Evolutionary conservation across 768 basidiomycete species (phyloP), one percentile per base, ranked within the genome.

Genomic region (Kwoniella dendrophila): DNA sequence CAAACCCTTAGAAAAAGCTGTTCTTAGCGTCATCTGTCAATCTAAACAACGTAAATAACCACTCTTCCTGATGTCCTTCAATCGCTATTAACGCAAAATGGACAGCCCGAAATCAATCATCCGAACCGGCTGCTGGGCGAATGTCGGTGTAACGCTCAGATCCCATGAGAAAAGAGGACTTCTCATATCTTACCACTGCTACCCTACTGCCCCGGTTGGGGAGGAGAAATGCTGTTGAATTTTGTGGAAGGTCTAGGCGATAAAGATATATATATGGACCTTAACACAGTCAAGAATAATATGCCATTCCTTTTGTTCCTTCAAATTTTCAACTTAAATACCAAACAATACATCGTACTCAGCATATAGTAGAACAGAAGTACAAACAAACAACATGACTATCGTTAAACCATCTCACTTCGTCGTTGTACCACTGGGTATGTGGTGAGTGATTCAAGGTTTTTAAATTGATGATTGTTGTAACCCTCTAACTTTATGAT

Each of bases 381-480:
- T 38, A 8, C 27, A 44, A 22, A 24, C 50, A 62, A 7, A 14
- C n/a, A n/a, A n/a, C n/a, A 58, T 61, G 56, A 53, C 55, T n/a
- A 24, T 58, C 38, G 22, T 52, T 34, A 62, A 62, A 26, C 51
- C 59, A 33, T 55, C 56, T 50, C 65, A 66, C 34, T 53, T 66
- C 40, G 50, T 61, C 7, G 57, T 60, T 4, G 34, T 63, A 24
- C 66, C 66, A 24, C 24, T 30, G 12, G 58, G 34, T 38, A 62
- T 62, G 44, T 67, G 66, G 66, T 67, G 50, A 56, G 66, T 56
- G 14, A 2, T 47, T 38, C 36, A 8, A 38, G n/a, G n/a, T n/a
- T 38, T 18, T 18, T 38, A 38, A 8, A 18, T 18, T 38, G 36
- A 38, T 38, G 8, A 10, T 43, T 20, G 7, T 43, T 12, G 8